phyloP scores from a whole-genome alignment of 2,329 filamentous ascomycete species.

The Fusarium pseudonygamai region DNA sequence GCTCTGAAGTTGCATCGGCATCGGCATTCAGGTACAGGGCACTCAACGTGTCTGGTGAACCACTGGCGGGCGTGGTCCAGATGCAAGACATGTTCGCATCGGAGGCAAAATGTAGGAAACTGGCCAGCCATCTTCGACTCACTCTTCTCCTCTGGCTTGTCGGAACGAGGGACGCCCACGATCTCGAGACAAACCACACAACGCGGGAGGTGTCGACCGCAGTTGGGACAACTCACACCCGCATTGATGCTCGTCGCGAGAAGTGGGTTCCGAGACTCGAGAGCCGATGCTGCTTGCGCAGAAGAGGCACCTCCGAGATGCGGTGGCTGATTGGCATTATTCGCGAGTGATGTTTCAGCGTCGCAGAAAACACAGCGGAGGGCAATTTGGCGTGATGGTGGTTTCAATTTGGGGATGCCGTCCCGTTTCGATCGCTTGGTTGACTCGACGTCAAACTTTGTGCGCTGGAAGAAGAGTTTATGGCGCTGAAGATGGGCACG shows the following conservation, averaged over 20 bases:
- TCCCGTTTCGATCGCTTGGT: constrained; percentile 74
- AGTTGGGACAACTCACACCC: constrained; percentile 72
- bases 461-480: constrained; percentile 77
- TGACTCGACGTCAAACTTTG: constrained; percentile 81
- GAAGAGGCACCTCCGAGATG: constrained; percentile 17
- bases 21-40: constrained; percentile 74
- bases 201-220: constrained; percentile 71
- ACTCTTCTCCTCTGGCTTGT: constrained; percentile 62
- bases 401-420: constrained; percentile 55
- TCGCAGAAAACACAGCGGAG: constrained; percentile 83
- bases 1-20: constrained; percentile 71
- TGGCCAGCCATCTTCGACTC: constrained; percentile 62
- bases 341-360: constrained; percentile 63
- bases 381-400: constrained; percentile 74
- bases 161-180: constrained; percentile 70
- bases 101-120: constrained; percentile 75
- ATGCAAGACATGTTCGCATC: constrained; percentile 74
- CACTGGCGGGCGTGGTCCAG: constrained; percentile 73
- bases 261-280: constrained; percentile 62
- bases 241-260: constrained; percentile 66
- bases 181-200: constrained; percentile 75
- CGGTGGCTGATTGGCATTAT: constrained; percentile 40
- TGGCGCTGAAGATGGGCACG: constrained; percentile 77
- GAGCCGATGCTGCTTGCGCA: constrained; percentile 38
- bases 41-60: constrained; percentile 72